A percentile compares a stretch with the other conserved stretches of the same genome.
Evolutionary conservation across 768 basidiomycete genomes (phyloP).

Genomic region (Panellus pusillus): DNA sequence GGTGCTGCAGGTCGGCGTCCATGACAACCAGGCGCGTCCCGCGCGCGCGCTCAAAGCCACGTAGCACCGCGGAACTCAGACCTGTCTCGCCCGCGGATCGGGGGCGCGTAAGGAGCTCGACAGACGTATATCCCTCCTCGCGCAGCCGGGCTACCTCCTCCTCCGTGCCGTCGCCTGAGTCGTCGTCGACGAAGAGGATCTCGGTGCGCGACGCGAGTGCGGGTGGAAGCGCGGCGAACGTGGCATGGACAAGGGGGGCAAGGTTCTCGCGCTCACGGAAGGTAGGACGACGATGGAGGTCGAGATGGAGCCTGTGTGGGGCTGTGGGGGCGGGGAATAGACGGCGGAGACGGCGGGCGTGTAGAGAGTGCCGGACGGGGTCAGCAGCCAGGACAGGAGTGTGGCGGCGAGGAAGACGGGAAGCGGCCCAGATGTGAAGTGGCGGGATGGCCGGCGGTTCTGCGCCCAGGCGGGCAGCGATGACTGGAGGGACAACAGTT

Average conservation of each 20-base stretch:
- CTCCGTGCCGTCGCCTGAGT: slow-evolving; percentile 1
- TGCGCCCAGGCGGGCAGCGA: slow-evolving; percentile 1
- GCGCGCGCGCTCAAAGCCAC: slow-evolving; percentile 6
- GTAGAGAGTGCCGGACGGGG: not conserved
- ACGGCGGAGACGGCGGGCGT: not conserved
- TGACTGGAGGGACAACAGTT: not conserved
- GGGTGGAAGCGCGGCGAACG: not conserved
- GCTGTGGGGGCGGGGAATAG: slow-evolving; percentile 2
- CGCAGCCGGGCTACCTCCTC: slow-evolving; percentile 1
- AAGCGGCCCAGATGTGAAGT: not conserved
- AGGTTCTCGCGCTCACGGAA: not conserved
- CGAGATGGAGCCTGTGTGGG: slow-evolving; percentile 7
- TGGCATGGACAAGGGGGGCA: not conserved
- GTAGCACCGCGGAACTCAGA: not conserved
- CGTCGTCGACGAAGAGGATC: slow-evolving; percentile 1
- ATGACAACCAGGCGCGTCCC: slow-evolving; percentile 5
- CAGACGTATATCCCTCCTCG: not conserved
- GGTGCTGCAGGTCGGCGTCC: slow-evolving; percentile 10
- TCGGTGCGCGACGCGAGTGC: not conserved
- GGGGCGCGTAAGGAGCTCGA: not conserved
- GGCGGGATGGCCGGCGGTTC: not conserved
- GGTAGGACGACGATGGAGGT: slow-evolving; percentile 2
- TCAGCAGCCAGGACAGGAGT: not conserved
- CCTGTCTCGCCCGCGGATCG: not conserved
- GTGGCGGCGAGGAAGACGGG: not conserved